Base-by-base conservation (phyloP, 2,329 filamentous ascomycete genomes). In the Achaetomium macrosporum region DNA sequence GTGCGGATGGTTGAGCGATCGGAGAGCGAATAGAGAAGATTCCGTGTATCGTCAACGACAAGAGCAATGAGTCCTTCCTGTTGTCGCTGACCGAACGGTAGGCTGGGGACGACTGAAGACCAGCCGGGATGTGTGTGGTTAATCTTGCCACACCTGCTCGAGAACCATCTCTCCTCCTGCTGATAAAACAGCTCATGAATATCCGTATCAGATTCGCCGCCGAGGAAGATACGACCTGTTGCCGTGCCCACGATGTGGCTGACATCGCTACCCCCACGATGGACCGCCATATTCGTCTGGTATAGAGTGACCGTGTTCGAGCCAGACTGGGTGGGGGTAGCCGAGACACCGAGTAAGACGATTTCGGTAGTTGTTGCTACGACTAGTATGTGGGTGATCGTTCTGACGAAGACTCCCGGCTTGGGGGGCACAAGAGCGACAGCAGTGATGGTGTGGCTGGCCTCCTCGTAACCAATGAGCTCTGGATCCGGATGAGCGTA, bases 151-250 rank as follows among this genome's bases (percentile, higher is more conserved):
- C 89, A 95, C 59, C 87, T 82, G 68, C 84, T 90, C 49, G 88
- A 86, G 66, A 99, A 99, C 93, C 93, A 99, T 62, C 88, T 87
- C 71, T 99, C 93, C 68, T 97, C 90, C 65, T 96, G 90, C 70
- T 97, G 92, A 67, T 99, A 99, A 61, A 87, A 91, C 50, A 99
- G 80, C 70, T 99, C 93, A 68, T 93, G 89, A 44, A 99, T 83
- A 63, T 97, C 91, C 58, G 90, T 90, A 59, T 92, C 88, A 47
- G 77, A 79, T 47, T 79, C 80, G 36, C 90, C 89, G 40, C 87
- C 85, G 65, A 96, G 96, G 75, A 99, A 99, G 59, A 99, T 93
- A 56, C 93, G 87, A 9, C 95, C 95, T 19, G 83, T 87, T 17
- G 85, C 83, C 2, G 91, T 93, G 15, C 87, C 89, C 19, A 84